Evolutionary conservation across 768 basidiomycete genomes (phyloP), one percentile per base, ranked within the genome.

Genomic region (Psilocybe subaeruginosa): DNA sequence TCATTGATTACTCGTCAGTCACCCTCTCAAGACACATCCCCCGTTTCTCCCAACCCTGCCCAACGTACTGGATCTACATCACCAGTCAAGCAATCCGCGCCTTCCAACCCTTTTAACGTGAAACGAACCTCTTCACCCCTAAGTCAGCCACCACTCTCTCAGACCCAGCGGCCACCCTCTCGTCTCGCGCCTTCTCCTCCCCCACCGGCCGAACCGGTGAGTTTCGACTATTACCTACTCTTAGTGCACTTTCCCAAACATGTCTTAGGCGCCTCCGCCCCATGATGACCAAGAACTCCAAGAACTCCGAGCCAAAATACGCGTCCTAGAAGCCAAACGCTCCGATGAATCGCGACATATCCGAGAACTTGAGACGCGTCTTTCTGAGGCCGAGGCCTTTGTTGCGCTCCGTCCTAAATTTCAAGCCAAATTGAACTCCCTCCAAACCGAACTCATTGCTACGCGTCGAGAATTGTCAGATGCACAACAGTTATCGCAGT

Each of bases 361-460:
- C 35, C 89, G 91, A 52, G 89, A 91, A 68, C 86, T 97, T 11
- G 95, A 99, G 71, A 81, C 85, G 1, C 87, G 91, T n/a, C 85
- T 93, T 6, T 80, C 83, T 4, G 96, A 97, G 63, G 92, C 91
- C 0, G 92, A 94, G 70, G 82, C 89, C 12, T 93, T 95, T 66
- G 86, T 92, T 30, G 82, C 91, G 4, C 81, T 94, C 14, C 83
- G 90, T n/a, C 93, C 94, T 0, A 98, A 97, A 74, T 83, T 97
- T 33, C 92, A 95, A 75, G 91, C 91, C 37, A 97, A 96, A 72
- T 84, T 97, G 51, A 89, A 84, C 43, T 82, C 87, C 29, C 84
- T 92, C 41, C 91, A 95, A 70, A 86, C 90, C 0, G 92, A 97
- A 51, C 83, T 95, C 47, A 87, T 86, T 29, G 84, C 85, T 1